A percentile compares a stretch with the other conserved stretches of the same genome.
Conservation (phyloP, 2,329 filamentous ascomycete genomes). For the Raffaelea arxii region DNA sequence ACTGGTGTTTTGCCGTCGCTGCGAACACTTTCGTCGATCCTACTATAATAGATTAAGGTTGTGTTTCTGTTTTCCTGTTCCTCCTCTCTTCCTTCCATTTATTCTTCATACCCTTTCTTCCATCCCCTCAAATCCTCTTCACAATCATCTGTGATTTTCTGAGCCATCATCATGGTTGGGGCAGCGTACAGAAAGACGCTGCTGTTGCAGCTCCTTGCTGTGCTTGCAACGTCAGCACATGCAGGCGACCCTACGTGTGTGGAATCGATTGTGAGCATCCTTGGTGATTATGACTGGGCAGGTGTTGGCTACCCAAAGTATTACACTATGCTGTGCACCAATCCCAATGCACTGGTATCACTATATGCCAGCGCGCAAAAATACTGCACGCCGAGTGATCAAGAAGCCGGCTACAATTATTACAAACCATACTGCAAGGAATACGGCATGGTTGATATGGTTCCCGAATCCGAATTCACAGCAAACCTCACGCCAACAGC, state of each 20-base stretch:
- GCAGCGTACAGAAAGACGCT: too few species aligned
- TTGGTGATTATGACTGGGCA: neutral
- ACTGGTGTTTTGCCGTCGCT: too few species aligned
- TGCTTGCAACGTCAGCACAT: too few species aligned
- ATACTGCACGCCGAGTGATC: conserved; percentile 6
- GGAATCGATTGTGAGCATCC: neutral
- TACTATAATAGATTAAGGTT: too few species aligned
- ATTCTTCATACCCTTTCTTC: too few species aligned
- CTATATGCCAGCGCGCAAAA: conserved; percentile 6
- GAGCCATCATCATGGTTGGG: too few species aligned
- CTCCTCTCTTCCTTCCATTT: too few species aligned
- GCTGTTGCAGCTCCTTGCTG: too few species aligned
- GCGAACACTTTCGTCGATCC: too few species aligned
- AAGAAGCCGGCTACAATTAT: neutral
- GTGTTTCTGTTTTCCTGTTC: too few species aligned
- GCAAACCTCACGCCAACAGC: conserved; percentile 12
- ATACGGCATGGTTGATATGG: neutral
- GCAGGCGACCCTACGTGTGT: conserved; percentile 7
- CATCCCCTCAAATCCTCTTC: too few species aligned
- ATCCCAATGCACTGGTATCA: conserved; percentile 5
- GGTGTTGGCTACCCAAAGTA: conserved; percentile 4
- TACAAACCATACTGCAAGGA: neutral
- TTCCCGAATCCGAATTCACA: neutral
- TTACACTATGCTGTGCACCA: conserved; percentile 6
- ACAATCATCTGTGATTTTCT: too few species aligned